phyloP scores from a whole-genome alignment of 768 basidiomycete genomes.

The Boletellus emodensis region DNA sequence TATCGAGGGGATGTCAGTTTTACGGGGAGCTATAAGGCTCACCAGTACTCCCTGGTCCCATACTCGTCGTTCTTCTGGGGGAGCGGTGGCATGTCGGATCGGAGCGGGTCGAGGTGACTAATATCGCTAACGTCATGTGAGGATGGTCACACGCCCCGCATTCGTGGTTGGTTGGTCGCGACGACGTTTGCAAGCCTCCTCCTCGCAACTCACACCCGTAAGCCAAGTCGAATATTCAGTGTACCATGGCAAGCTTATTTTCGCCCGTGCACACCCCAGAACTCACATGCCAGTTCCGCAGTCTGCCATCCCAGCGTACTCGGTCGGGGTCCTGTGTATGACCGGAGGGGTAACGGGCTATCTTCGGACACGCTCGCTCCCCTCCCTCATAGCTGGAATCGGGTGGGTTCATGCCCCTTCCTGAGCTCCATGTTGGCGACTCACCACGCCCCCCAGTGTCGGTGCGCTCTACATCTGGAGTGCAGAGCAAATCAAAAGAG shows the following conservation, averaged over 20 bases:
- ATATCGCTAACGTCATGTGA: neutral
- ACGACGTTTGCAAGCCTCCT: neutral
- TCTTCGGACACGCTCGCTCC: constrained; percentile 67
- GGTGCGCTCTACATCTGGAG: constrained; percentile 78
- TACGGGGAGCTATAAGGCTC: constrained; percentile 13
- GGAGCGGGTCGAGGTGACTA: neutral
- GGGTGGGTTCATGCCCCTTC: constrained; percentile 43
- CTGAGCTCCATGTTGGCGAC: too few relatives aligned
- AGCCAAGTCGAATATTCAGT: constrained; percentile 15
- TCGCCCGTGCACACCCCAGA: neutral
- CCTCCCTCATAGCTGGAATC: constrained; percentile 79
- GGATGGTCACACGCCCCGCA: constrained; percentile 13
- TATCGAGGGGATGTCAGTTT: neutral
- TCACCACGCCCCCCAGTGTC: constrained; percentile 44
- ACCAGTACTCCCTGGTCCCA: constrained; percentile 68
- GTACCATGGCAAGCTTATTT: constrained; percentile 29
- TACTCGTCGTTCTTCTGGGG: constrained; percentile 69
- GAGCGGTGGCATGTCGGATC: constrained; percentile 30
- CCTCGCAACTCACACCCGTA: constrained; percentile 13
- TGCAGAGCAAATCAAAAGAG: constrained; percentile 70
- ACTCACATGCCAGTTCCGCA: constrained; percentile 33
- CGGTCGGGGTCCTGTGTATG: constrained; percentile 73
- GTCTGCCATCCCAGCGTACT: constrained; percentile 80
- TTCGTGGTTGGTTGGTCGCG: neutral
- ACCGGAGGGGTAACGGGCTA: constrained; percentile 75